These are phyloP conservation scores for Taiozyma sp. DNA, from an alignment of 1,139 yeast genomes.

Conservation along the genomic window DNA sequence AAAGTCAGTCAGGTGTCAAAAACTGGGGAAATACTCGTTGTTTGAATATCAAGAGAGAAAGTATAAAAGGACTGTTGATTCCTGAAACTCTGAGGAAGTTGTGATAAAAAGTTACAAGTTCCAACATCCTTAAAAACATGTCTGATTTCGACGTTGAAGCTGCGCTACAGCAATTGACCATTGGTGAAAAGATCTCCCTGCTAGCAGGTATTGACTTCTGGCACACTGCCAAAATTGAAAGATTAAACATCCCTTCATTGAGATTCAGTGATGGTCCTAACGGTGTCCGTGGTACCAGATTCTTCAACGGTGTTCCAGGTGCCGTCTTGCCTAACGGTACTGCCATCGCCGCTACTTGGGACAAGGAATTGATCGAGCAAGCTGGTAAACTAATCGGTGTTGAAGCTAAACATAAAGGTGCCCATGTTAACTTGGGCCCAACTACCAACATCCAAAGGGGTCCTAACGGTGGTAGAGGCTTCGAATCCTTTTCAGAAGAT, in stretches of 20 bases:
- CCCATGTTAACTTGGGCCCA: conserved; percentile 60
- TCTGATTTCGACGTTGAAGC: conserved; percentile 39
- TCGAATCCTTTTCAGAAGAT: conserved; percentile 61
- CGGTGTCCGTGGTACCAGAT: conserved; percentile 48
- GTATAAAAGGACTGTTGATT: neutral
- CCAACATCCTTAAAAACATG: conserved; percentile 2
- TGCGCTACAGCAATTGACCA: conserved; percentile 37
- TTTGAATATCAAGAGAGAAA: too few species aligned
- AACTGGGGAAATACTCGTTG: neutral
- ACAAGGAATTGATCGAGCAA: conserved; percentile 34
- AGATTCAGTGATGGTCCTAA: conserved; percentile 49
- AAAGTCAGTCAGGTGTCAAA: neutral
- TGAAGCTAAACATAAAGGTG: conserved; percentile 50
- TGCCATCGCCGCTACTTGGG: conserved; percentile 31
- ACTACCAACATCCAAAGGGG: conserved; percentile 48
- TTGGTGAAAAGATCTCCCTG: conserved; percentile 43
- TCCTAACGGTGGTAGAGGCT: conserved; percentile 63
- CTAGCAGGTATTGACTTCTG: conserved; percentile 50
- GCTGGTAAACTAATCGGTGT: conserved; percentile 45
- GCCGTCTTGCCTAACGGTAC: conserved; percentile 49
- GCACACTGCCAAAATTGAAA: conserved; percentile 48
- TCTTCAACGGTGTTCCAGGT: conserved; percentile 43
- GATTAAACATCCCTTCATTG: conserved; percentile 38
- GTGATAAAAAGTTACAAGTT: too few species aligned
- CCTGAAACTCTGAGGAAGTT: neutral